A percentile compares a stretch with the other conserved stretches of the same genome.
These are phyloP conservation scores for Dothideomycetes sp. DNA, from an alignment of 2,329 filamentous ascomycete genomes.

Conservation along the genomic window DNA sequence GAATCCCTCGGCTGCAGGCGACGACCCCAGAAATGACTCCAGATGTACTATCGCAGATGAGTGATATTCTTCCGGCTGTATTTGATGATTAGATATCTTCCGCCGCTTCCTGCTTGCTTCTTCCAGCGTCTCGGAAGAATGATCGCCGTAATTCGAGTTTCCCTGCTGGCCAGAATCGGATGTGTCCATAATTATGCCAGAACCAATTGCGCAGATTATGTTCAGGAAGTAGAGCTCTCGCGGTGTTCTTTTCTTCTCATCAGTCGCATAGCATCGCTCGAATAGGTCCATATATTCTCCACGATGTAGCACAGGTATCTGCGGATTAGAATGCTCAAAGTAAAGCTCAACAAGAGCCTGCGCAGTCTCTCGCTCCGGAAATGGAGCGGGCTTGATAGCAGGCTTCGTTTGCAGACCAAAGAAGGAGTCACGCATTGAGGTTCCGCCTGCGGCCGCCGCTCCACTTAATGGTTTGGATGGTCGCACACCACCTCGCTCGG, in stretches of 20 bases:
- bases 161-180: slow-evolving; percentile 17
- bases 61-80: slow-evolving; percentile 90
- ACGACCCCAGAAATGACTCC: slow-evolving; percentile 68
- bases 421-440: slow-evolving; percentile 89
- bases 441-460: slow-evolving; percentile 44
- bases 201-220: slow-evolving; percentile 93
- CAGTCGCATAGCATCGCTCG: slow-evolving; percentile 64
- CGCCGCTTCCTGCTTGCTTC: slow-evolving; percentile 33
- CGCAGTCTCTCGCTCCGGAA: slow-evolving; percentile 68
- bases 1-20: slow-evolving; percentile 51
- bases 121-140: slow-evolving; percentile 15
- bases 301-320: slow-evolving; percentile 85
- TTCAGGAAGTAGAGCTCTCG: slow-evolving; percentile 89
- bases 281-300: slow-evolving; percentile 84
- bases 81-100: slow-evolving; percentile 42
- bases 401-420: slow-evolving; percentile 92
- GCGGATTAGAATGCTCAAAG: slow-evolving; percentile 92
- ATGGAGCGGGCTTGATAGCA: slow-evolving; percentile 72
- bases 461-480: slow-evolving; percentile 45
- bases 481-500: slow-evolving; percentile 52
- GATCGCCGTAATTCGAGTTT: slow-evolving; percentile 10
- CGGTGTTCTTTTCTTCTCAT: slow-evolving; percentile 56
- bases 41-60: slow-evolving; percentile 87
- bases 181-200: slow-evolving; percentile 71
- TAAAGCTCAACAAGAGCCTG: slow-evolving; percentile 68